These are phyloP conservation scores for Colletotrichum tropicicola DNA, from an alignment of 2,329 filamentous ascomycete genomes.

Conservation along the genomic window DNA sequence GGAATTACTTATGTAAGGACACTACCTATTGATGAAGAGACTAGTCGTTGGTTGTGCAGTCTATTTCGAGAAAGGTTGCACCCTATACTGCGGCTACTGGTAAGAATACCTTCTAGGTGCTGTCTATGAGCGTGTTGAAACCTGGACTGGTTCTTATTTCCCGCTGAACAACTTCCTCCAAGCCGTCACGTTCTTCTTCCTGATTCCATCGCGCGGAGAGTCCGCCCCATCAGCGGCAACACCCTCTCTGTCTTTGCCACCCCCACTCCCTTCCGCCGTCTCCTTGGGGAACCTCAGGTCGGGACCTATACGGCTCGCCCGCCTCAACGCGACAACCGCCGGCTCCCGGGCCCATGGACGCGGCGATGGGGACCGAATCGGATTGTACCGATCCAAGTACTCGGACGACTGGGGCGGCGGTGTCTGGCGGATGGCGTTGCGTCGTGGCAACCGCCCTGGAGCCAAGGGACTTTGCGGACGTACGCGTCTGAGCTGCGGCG, in stretches of 20 bases:
- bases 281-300: not conserved
- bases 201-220: slow-evolving; percentile 2
- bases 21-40: not conserved
- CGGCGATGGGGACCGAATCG: slow-evolving; percentile 31
- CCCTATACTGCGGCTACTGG: not conserved
- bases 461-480: slow-evolving; percentile 8
- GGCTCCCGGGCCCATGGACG: not conserved
- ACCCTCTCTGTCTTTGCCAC: not conserved
- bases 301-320: not conserved
- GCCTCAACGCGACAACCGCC: not conserved
- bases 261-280: not conserved
- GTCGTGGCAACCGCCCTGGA: not conserved
- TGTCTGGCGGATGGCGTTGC: not conserved
- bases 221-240: slow-evolving; percentile 18
- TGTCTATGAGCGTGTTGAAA: too few relatives aligned
- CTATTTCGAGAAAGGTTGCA: not conserved
- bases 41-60: not conserved
- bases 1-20: not conserved
- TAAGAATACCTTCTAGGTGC: too few relatives aligned
- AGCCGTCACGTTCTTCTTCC: slow-evolving; percentile 7
- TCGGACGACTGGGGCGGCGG: slow-evolving; percentile 40
- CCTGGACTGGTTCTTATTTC: not conserved
- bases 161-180: slow-evolving; percentile 26
- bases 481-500: slow-evolving; percentile 11
- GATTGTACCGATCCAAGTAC: slow-evolving; percentile 44